Conservation (phyloP, 768 basidiomycete species). For the Boletus insuetus region DNA sequence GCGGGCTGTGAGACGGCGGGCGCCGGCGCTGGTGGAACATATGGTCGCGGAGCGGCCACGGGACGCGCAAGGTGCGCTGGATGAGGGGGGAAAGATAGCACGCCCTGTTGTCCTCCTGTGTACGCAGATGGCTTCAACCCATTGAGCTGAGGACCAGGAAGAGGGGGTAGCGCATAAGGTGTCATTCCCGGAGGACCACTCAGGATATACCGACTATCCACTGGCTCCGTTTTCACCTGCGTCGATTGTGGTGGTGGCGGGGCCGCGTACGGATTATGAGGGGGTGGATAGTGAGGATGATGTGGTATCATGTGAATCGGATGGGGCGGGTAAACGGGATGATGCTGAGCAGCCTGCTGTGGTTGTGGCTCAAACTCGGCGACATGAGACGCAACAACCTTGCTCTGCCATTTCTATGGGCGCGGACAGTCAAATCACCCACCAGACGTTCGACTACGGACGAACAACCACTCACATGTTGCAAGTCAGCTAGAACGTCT, state of each 20-base stretch:
- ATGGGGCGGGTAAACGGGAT: constrained; percentile 57
- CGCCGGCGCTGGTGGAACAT: constrained; percentile 16
- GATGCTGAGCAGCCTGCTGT: constrained; percentile 45
- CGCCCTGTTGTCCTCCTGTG: constrained; percentile 57
- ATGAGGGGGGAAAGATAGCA: constrained; percentile 50
- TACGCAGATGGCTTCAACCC: constrained; percentile 49
- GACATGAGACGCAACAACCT: constrained; percentile 90
- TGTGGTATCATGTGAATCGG: constrained; percentile 57
- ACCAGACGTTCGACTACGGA: constrained; percentile 6
- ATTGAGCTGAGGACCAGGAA: constrained; percentile 65
- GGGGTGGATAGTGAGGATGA: constrained; percentile 52
- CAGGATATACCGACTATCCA: constrained; percentile 68
- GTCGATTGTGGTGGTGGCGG: constrained; percentile 36
- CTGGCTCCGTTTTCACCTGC: constrained; percentile 70
- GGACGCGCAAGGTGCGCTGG: constrained; percentile 29
- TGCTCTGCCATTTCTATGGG: constrained; percentile 90
- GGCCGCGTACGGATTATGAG: constrained; percentile 51
- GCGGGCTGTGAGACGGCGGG: constrained; percentile 28
- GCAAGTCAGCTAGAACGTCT: constrained; percentile 84
- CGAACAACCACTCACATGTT: constrained; percentile 62
- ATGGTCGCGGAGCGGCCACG: constrained; percentile 19
- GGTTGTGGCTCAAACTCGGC: constrained; percentile 81
- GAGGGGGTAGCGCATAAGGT: constrained; percentile 54
- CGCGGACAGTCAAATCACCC: constrained; percentile 6
- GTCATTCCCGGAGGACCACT: constrained; percentile 39